Percentiles rank a stretch among this genome's conserved stretches.
Conservation (phyloP, 2,329 filamentous ascomycete species). For the Talaromyces sp. region DNA sequence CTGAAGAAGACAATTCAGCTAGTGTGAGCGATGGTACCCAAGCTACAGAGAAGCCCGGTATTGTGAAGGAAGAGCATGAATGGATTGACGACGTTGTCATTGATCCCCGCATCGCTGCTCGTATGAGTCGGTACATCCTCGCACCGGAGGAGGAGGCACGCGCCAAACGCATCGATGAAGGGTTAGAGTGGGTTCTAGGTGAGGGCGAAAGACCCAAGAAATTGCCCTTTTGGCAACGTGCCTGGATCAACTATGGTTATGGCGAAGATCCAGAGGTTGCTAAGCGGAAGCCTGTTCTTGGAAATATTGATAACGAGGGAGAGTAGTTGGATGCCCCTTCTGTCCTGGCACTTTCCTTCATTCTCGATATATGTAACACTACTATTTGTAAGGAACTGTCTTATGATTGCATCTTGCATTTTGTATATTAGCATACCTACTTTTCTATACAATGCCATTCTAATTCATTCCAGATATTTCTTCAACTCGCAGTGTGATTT, state of each 20-base stretch:
- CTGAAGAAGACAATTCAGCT: conserved; percentile 22
- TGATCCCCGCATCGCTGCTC: conserved; percentile 69
- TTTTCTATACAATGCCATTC: conserved; percentile 18
- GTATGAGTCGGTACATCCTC: conserved; percentile 79
- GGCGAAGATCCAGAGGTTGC: conserved; percentile 40
- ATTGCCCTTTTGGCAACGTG: conserved; percentile 38
- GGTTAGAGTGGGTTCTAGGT: conserved; percentile 67
- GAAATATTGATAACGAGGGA: conserved; percentile 37
- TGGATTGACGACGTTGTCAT: conserved; percentile 73
- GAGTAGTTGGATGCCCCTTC: conserved; percentile 18
- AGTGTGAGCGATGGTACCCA: conserved; percentile 23
- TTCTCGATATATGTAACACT: conserved; percentile 17
- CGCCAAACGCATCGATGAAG: conserved; percentile 60
- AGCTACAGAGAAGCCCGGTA: background rate
- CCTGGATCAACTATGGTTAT: conserved; percentile 42
- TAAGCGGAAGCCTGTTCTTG: conserved; percentile 39
- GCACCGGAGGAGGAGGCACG: conserved; percentile 66
- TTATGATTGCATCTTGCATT: conserved; percentile 20
- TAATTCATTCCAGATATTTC: conserved; percentile 20
- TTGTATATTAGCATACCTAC: conserved; percentile 25
- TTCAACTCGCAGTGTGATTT: conserved; percentile 7
- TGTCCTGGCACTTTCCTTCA: background rate
- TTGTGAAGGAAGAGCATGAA: conserved; percentile 57
- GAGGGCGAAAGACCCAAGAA: conserved; percentile 44
- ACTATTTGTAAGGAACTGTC: background rate